Evolutionary conservation across 352 stramenopile species (phyloP).

Genomic region (Globisporangium nodosum): DNA sequence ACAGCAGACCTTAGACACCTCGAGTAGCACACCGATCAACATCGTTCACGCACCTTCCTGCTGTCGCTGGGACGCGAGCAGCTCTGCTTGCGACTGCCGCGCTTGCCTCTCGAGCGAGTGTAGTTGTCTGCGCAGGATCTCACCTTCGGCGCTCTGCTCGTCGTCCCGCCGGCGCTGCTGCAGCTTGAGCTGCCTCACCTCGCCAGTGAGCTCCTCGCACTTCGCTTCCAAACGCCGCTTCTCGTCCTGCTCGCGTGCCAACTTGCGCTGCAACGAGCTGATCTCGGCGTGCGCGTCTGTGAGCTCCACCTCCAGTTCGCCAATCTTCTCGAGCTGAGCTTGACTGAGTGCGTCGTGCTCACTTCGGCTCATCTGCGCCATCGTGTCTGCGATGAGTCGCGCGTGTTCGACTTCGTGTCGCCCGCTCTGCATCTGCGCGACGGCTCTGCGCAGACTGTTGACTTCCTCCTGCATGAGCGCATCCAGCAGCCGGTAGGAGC

Average conservation of each 20-base stretch:
- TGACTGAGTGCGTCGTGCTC: conserved; percentile 15
- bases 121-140: conserved; percentile 50
- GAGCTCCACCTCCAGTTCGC: conserved; percentile 28
- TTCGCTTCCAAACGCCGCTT: conserved; percentile 3
- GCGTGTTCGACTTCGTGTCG: conserved; percentile 27
- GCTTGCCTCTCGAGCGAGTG: conserved; percentile 17
- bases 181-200: conserved; percentile 17
- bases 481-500: conserved; percentile 6
- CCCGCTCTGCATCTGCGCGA: conserved; percentile 35
- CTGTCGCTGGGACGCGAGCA: conserved; percentile 17
- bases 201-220: conserved; percentile 9
- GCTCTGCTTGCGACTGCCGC: conserved; percentile 24
- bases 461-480: conserved; percentile 49
- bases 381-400: conserved; percentile 10
- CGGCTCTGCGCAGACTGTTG: conserved; percentile 27
- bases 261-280: conserved; percentile 17
- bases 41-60: conserved; percentile 8
- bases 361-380: conserved; percentile 17
- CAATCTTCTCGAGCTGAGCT: conserved; percentile 26
- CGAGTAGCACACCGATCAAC: neutral
- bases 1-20: conserved; percentile 1
- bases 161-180: conserved; percentile 16
- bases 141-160: conserved; percentile 35
- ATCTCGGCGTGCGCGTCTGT: conserved; percentile 12
- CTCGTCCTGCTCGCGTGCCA: conserved; percentile 18